phyloP scores from a whole-genome alignment of 2,329 filamentous ascomycete species.

The Aureobasidium sp. region DNA sequence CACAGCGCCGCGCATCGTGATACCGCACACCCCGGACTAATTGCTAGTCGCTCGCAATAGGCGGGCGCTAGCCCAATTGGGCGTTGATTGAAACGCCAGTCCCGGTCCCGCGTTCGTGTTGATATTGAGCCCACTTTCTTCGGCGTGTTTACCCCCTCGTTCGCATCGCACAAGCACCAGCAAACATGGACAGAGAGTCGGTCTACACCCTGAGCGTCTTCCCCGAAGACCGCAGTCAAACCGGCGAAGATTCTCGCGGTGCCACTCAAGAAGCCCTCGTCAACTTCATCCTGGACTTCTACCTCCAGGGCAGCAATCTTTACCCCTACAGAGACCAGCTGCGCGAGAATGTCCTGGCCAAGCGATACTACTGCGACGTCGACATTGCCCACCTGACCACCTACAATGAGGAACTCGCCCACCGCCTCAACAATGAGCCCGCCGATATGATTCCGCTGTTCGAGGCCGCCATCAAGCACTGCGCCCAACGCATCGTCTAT shows the following conservation, averaged over 20 bases:
- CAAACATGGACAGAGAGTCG: conserved; percentile 75
- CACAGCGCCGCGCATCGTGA: neutral
- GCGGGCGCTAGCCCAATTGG: neutral
- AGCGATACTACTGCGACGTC: conserved; percentile 93
- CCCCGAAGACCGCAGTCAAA: conserved; percentile 35
- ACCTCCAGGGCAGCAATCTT: conserved; percentile 88
- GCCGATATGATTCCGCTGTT: conserved; percentile 95
- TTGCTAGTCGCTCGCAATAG: too few relatives aligned
- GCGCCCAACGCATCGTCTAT: conserved; percentile 88
- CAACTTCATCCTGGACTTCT: conserved; percentile 88
- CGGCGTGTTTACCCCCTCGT: neutral
- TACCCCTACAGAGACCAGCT: conserved; percentile 71
- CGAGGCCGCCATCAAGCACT: conserved; percentile 80
- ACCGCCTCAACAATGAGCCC: conserved; percentile 81
- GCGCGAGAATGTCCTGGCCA: conserved; percentile 85
- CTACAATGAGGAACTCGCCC: conserved; percentile 90
- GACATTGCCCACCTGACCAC: conserved; percentile 94
- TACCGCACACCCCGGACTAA: neutral
- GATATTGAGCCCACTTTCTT: neutral
- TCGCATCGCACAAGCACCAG: conserved; percentile 6
- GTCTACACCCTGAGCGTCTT: conserved; percentile 81
- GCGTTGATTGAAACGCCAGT: neutral
- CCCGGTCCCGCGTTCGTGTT: neutral
- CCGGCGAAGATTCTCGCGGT: conserved; percentile 28
- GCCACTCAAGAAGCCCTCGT: conserved; percentile 72